Base-by-base conservation (phyloP, 2,329 filamentous ascomycete genomes). In the Paraphoma sp. region DNA sequence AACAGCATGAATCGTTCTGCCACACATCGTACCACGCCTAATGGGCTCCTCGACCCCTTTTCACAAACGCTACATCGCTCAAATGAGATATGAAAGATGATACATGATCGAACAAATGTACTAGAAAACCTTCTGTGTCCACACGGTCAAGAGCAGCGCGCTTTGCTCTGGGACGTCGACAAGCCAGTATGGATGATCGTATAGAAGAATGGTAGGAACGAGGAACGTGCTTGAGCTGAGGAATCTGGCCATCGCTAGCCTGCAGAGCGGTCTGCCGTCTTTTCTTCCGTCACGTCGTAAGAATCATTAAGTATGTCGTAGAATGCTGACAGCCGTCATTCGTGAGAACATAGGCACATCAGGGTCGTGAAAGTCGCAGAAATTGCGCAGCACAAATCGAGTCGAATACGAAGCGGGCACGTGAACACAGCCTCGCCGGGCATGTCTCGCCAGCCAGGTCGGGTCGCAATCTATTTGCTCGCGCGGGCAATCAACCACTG, bases 401-500 rank as follows among this genome's bases (percentile, higher is more conserved):
- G 33, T 60, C 63, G 55, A 63, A 60, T 61, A 55, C 63, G 59
- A 59, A 50, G 53, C 49, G 54, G 53, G 59, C 66, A 71, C 65
- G 62, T 70, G 64, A 50, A 54, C 48, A 43, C 56, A 45, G 46
- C 46, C 48, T 52, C 45, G 54, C 44, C 64, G 54, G 63, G 72
- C 67, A 71, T 67, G 67, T 67, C 71, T 56, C 59, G 33, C 33
- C 33, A 53, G 45, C 44, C 54, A 51, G 53, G 46, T 51, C 59
- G 48, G 54, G 62, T 48, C 57, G 63, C 45, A 47, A 54, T 49
- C 66, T 69, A 76, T 60, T 74, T 76, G 71, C 68, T 92, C 62
- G 93, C 89, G 76, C 91, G 90, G 67, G 93, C 94, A 77, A 99
- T 94, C 76, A 99, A 83, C 91, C 95, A 99, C 76, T 97, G 91